A percentile compares a stretch with the other conserved stretches of the same genome.
Evolutionary conservation across 2,329 filamentous ascomycete species (phyloP).

Genomic region (Parasarocladium wereldwijsianum): DNA sequence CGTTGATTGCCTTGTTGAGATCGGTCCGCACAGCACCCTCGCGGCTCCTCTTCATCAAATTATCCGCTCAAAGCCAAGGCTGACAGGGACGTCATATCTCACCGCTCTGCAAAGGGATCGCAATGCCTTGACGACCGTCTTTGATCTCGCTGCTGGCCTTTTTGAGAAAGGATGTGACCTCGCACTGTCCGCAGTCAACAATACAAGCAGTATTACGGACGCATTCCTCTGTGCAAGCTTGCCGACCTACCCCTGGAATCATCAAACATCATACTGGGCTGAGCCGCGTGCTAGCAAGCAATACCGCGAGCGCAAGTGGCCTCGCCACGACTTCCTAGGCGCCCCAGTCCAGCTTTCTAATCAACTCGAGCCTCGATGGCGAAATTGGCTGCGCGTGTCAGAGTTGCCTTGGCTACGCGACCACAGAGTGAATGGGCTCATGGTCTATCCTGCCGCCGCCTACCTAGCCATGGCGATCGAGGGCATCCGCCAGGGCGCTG

Average conservation of each 20-base stretch:
- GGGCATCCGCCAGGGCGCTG: slow-evolving; percentile 10
- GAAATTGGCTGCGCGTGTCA: slow-evolving; percentile 14
- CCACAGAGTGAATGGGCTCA: slow-evolving; percentile 13
- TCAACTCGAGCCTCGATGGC: slow-evolving; percentile 15
- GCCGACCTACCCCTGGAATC: slow-evolving; percentile 13
- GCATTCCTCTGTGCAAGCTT: slow-evolving; percentile 8
- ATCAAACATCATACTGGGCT: slow-evolving; percentile 8
- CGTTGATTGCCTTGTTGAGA: slow-evolving; percentile 8
- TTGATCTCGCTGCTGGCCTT: background rate
- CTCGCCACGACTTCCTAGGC: slow-evolving; percentile 14
- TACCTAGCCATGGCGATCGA: slow-evolving; percentile 20
- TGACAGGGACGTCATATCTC: background rate
- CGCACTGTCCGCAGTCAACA: too few relatives aligned
- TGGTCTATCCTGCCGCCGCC: slow-evolving; percentile 18
- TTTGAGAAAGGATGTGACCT: background rate
- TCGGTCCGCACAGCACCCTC: slow-evolving; percentile 7
- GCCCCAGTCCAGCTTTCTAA: slow-evolving; percentile 7
- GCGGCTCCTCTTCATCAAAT: slow-evolving; percentile 6
- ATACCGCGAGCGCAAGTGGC: slow-evolving; percentile 9
- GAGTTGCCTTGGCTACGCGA: slow-evolving; percentile 17
- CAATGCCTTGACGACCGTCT: background rate
- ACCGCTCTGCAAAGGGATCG: background rate
- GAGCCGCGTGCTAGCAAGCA: slow-evolving; percentile 12
- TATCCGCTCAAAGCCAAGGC: background rate
- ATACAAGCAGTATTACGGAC: too few relatives aligned